A percentile compares a stretch with the other conserved stretches of the same genome.
phyloP scores from a whole-genome alignment of 805 yeast genomes.

The Cyberlindnera suaveolens region DNA sequence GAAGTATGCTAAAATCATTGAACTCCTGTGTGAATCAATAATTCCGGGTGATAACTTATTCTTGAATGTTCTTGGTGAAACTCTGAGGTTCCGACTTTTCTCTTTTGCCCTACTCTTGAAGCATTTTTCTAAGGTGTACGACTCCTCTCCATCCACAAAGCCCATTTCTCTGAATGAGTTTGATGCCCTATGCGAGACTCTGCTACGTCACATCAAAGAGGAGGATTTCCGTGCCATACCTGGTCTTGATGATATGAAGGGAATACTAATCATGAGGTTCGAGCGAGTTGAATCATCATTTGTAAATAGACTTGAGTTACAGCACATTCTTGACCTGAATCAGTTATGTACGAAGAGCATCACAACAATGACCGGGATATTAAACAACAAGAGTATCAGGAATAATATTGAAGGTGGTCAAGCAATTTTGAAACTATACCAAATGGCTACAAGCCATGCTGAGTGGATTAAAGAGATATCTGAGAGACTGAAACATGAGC shows the following conservation, averaged over 20 bases:
- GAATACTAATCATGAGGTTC: background rate
- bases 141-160: background rate
- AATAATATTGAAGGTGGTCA: background rate
- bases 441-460: too few relatives aligned
- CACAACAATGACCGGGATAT: background rate
- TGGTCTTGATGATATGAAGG: background rate
- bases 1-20: background rate
- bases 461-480: background rate
- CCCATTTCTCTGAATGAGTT: background rate
- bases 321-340: background rate
- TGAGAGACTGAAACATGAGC: background rate
- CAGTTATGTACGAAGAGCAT: background rate
- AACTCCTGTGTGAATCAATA: background rate
- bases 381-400: background rate
- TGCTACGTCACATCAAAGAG: slow-evolving; percentile 9
- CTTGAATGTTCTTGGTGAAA: slow-evolving; percentile 2
- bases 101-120: slow-evolving; percentile 2
- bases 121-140: background rate
- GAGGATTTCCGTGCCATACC: slow-evolving; percentile 7
- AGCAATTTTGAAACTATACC: background rate
- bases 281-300: background rate
- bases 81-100: background rate
- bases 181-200: background rate
- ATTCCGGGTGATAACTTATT: slow-evolving; percentile 2
- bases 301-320: background rate